Percentiles rank a stretch among this genome's conserved stretches.
Conservation (phyloP, 768 basidiomycete species). For the Rhizopogon salebrosus region DNA sequence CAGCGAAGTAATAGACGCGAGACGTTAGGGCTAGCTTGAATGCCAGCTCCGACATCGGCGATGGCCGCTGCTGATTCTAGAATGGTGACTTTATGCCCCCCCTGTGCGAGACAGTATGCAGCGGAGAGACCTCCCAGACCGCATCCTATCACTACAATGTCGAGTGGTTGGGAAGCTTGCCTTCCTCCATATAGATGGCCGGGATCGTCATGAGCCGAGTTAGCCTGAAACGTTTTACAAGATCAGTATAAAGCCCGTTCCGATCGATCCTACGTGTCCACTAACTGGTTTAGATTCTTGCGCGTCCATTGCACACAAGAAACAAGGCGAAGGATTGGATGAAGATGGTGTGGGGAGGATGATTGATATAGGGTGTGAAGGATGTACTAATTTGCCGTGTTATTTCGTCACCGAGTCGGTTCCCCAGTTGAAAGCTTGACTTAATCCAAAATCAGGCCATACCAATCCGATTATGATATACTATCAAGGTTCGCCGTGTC, state of each 20-base stretch:
- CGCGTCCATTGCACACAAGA: neutral
- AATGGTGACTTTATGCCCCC: conserved; percentile 46
- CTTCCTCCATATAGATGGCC: conserved; percentile 20
- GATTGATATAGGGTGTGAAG: neutral
- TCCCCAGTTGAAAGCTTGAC: neutral
- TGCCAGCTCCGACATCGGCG: conserved; percentile 48
- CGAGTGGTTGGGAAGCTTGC: conserved; percentile 19
- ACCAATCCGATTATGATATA: neutral
- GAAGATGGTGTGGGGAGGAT: neutral
- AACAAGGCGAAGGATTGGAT: neutral
- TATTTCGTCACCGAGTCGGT: neutral
- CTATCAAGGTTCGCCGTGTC: too few relatives aligned
- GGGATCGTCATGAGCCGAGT: neutral
- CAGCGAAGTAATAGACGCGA: conserved; percentile 43
- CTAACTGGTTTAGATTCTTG: neutral
- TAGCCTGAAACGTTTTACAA: neutral
- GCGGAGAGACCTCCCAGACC: conserved; percentile 47
- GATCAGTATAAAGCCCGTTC: neutral
- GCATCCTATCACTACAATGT: conserved; percentile 44
- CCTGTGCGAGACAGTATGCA: conserved; percentile 39
- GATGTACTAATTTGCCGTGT: neutral
- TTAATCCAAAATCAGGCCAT: neutral
- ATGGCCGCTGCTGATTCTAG: conserved; percentile 36
- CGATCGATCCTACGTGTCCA: neutral
- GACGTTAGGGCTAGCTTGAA: conserved; percentile 42